Evolutionary conservation across 352 stramenopile species (phyloP).

Genomic region (Globisporangium echinulatum): DNA sequence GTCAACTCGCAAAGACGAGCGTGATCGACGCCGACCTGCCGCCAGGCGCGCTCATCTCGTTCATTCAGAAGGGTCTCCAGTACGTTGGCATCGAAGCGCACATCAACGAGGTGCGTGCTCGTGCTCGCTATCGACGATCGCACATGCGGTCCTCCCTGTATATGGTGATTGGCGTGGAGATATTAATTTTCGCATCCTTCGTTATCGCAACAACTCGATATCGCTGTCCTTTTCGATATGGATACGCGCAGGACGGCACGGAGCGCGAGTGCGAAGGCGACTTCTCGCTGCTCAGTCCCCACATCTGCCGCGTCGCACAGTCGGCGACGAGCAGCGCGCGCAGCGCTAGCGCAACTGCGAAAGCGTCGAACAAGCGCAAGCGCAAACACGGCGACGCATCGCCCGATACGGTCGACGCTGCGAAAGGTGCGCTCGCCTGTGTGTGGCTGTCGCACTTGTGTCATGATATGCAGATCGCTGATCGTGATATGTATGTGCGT

Average conservation of each 20-base stretch:
- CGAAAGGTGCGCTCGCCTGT: constrained; percentile 38
- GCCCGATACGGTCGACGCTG: constrained; percentile 51
- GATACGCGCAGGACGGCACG: constrained; percentile 56
- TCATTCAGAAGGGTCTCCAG: constrained; percentile 98
- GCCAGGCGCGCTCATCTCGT: constrained; percentile 95
- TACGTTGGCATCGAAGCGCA: constrained; percentile 91
- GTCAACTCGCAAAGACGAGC: constrained; percentile 91
- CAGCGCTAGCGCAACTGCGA: constrained; percentile 24
- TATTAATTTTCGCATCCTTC: no score
- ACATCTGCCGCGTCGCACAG: constrained; percentile 85
- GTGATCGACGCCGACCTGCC: constrained; percentile 92
- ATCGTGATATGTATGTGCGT: not conserved
- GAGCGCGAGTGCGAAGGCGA: constrained; percentile 84
- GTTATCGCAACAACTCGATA: not conserved
- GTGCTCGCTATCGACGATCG: not conserved
- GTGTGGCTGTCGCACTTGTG: constrained; percentile 1
- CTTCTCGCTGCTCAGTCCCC: constrained; percentile 90
- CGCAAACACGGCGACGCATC: constrained; percentile 60
- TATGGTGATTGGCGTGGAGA: not conserved
- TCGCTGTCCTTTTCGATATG: not conserved
- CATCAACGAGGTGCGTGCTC: constrained; percentile 67
- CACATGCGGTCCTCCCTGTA: no score
- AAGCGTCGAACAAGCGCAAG: constrained; percentile 80
- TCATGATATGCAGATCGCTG: no score
- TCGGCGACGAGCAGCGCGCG: constrained; percentile 63